Conservation (phyloP, 2,329 filamentous ascomycete species). For the Aspergillus nomiae region DNA sequence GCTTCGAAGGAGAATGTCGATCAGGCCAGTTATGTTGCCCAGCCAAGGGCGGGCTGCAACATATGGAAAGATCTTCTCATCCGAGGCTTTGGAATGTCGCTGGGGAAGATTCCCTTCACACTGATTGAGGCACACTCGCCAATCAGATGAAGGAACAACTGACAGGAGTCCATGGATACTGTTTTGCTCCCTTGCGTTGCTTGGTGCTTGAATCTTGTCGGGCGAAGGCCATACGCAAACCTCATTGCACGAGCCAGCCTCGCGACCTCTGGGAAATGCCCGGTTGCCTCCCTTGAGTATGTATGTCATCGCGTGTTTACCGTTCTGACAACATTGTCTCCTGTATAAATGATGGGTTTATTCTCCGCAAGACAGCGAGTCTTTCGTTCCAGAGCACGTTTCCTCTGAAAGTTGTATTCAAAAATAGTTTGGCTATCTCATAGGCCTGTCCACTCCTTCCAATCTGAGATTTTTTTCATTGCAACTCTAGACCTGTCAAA, state of each 20-base stretch:
- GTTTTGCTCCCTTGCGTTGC: neutral
- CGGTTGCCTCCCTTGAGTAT: neutral
- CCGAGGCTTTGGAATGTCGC: neutral
- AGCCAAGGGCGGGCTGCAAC: constrained; percentile 9
- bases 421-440: neutral
- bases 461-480: constrained; percentile 5
- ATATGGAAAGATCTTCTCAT: constrained; percentile 1
- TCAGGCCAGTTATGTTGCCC: constrained; percentile 5
- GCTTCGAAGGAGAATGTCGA: constrained; percentile 3
- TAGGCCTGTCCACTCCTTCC: constrained; percentile 17
- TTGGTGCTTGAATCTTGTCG: constrained; percentile 4
- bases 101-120: neutral
- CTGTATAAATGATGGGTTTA: neutral
- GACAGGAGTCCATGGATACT: neutral
- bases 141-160: neutral
- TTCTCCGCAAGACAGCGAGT: neutral
- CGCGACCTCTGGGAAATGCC: neutral
- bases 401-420: neutral
- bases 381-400: neutral
- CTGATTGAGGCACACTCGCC: neutral
- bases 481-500: constrained; percentile 8
- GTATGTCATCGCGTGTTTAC: neutral
- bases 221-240: neutral
- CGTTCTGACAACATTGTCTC: neutral
- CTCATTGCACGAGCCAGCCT: neutral